Evolutionary conservation across 2,329 filamentous ascomycete genomes (phyloP), one percentile per base, ranked within the genome.

Genomic region (Knoxdaviesia capensis): DNA sequence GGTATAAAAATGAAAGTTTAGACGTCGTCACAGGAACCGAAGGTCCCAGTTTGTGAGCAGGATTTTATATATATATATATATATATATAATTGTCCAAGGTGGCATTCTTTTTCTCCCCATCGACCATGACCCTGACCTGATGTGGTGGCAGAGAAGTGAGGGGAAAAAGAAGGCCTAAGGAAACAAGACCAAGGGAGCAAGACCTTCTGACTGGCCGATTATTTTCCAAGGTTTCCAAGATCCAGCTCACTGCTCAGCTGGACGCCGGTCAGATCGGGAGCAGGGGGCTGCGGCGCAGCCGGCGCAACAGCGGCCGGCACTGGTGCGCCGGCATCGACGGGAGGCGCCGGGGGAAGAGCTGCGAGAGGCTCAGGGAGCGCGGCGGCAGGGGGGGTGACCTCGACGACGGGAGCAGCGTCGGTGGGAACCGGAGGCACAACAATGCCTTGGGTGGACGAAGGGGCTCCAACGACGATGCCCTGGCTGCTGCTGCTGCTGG

Each of bases 231-330:
- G 50, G 43, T 60, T 66, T 31, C 65, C 66, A 7, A 69, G 52
- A 40, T 62, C 55, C 36, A 69, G 51, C 38, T 56, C 51, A 44
- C 60, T 68, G 48, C 54, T 61, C 39, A 69, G 52, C 6, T 53
- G 56, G 44, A 66, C 44, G 6, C 59, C 60, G 32, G 55, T 59
- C 6, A 65, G 45, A 45, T 65, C 54, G 44, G 65, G 57, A 1
- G 51, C 49, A 10, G 48, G 46, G 6, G 51, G 45, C 3, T 50
- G 52, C 3, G 50, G 48, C 6, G 50, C 47, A 6, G 52, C 45
- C 1, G 51, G 52, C 1, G 50, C 47, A 6, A 50, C 43, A 3
- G 48, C 42, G 2, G 40, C 41, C 28, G 45, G 43, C 35, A 42
- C 33, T 7, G 38, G 34, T 8, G 46, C 38, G 5, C 47, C 46